Evolutionary conservation across 352 stramenopile genomes (phyloP).

Genomic region (Phytopythium mirpurense): DNA sequence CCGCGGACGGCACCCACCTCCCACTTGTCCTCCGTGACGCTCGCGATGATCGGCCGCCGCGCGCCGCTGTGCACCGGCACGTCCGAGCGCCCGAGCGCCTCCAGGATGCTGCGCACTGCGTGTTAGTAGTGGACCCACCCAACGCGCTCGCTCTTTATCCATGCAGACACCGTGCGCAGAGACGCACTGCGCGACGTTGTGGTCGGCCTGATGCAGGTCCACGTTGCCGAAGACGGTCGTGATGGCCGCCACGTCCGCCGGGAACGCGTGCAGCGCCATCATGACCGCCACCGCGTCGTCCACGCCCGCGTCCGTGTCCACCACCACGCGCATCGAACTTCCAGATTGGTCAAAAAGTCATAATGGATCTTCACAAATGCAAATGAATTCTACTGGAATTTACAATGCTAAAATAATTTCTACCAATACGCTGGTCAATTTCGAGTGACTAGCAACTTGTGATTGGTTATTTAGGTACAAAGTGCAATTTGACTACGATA

Average conservation of each 20-base stretch:
- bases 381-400: too few species aligned
- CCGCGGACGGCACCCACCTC: too few species aligned
- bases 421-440: too few species aligned
- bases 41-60: slow-evolving; percentile 54
- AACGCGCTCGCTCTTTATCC: too few species aligned
- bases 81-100: slow-evolving; percentile 39
- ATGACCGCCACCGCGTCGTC: slow-evolving; percentile 76
- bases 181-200: slow-evolving; percentile 76
- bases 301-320: slow-evolving; percentile 79
- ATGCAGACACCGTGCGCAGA: too few species aligned
- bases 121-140: too few species aligned
- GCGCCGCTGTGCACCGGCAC: slow-evolving; percentile 63
- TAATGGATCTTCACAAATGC: too few species aligned
- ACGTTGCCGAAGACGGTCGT: slow-evolving; percentile 86
- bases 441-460: too few species aligned
- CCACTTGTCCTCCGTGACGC: slow-evolving; percentile 61
- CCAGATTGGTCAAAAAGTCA: too few species aligned
- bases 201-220: slow-evolving; percentile 69
- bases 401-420: slow-evolving; percentile 1
- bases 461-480: too few species aligned
- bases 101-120: slow-evolving; percentile 41
- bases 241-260: slow-evolving; percentile 50
- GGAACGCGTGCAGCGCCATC: slow-evolving; percentile 62
- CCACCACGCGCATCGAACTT: slow-evolving; percentile 35
- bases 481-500: too few species aligned